Evolutionary conservation across 208 protist genomes (phyloP).

Genomic region (Trichomonas tenax): DNA sequence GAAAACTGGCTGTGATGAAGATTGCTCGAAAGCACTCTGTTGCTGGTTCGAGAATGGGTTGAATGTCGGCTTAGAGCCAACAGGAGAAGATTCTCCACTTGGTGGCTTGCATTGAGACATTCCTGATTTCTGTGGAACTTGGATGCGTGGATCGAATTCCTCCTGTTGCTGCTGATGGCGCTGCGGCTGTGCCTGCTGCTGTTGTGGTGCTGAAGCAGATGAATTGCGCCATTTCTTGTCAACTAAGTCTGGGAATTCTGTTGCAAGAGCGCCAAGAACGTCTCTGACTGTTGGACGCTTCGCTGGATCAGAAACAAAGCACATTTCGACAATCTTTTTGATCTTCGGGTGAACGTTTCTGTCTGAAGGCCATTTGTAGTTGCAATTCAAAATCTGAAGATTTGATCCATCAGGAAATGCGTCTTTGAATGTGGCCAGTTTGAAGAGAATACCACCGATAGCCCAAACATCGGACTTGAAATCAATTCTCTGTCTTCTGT

Average conservation of each 20-base stretch:
- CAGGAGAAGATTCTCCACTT: neutral
- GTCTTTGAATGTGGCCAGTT: neutral
- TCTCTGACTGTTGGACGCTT: neutral
- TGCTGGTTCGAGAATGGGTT: neutral
- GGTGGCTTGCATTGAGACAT: neutral
- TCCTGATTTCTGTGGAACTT: neutral
- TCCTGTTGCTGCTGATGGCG: too few species aligned
- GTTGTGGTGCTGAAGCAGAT: neutral
- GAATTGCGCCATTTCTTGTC: neutral
- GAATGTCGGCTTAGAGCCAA: neutral
- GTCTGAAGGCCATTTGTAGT: neutral
- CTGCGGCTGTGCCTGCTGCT: neutral
- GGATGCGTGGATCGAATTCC: neutral
- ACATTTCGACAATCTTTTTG: neutral
- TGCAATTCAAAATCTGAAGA: neutral
- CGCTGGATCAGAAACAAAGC: neutral
- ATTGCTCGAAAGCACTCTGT: neutral
- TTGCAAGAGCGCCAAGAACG: neutral
- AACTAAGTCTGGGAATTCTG: neutral
- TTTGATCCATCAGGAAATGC: neutral
- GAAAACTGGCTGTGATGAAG: neutral
- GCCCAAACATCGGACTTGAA: conserved; percentile 16
- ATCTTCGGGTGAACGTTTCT: neutral
- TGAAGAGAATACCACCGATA: neutral
- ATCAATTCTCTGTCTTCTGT: neutral